These are phyloP conservation scores for Tetrahymena thermophila DNA, from an alignment of 73 alveolate species.

Conservation along the genomic window DNA sequence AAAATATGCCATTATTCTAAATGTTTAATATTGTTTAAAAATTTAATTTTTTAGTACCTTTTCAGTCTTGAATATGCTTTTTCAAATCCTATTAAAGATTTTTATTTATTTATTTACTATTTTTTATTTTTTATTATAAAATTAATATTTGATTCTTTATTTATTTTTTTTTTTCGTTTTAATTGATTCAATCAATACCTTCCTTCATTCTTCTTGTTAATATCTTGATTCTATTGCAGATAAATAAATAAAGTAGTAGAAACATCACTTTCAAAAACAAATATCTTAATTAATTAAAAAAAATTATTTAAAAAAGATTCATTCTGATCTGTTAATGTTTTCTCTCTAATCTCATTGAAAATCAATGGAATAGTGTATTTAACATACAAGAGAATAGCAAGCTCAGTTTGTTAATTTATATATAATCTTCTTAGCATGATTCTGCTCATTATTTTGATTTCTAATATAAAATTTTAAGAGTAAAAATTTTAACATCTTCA, in stretches of 20 bases:
- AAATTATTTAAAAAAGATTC: background rate
- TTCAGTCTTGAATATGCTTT: background rate
- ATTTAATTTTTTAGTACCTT: background rate
- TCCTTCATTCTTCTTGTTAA: background rate
- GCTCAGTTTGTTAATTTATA: background rate
- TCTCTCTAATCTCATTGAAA: slow-evolving; percentile 1
- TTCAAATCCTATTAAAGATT: background rate
- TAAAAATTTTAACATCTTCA: background rate
- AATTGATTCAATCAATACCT: background rate
- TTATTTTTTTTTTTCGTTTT: background rate
- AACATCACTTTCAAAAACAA: background rate
- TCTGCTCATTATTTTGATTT: background rate
- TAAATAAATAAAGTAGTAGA: background rate
- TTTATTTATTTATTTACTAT: background rate
- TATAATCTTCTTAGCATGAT: background rate
- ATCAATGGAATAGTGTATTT: background rate
- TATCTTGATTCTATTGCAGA: background rate
- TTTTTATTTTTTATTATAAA: background rate
- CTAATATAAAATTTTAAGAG: background rate
- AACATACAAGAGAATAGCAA: background rate
- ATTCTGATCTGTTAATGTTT: background rate
- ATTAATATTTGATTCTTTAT: background rate
- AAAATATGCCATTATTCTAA: background rate
- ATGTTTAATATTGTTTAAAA: background rate
- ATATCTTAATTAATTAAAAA: background rate